Base-by-base conservation (phyloP, 1,139 yeast genomes). In the Suhomyces panamericanus region DNA sequence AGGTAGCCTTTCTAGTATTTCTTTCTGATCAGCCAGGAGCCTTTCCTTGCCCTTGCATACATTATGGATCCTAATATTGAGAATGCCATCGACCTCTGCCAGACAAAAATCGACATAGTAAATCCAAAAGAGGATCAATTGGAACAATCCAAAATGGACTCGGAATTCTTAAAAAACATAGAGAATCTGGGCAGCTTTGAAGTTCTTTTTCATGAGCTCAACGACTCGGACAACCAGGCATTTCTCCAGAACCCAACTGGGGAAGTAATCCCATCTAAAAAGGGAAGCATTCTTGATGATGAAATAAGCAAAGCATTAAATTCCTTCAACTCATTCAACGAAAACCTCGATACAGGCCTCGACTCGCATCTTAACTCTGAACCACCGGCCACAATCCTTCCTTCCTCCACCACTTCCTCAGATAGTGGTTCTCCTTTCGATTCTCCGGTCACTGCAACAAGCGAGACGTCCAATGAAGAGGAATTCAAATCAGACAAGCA, bases 241-340 rank as follows among this genome's bases (percentile, higher is more conserved):
- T 12, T 26, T 7, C 24, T 20, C 24, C 24, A 20, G 29, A 26
- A 10, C 29, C 29, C 29, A 6, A 20, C 2, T 20, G 24, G 24
- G 24, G 24, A 20, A 20, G 24, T 5, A 4, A 20, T 8, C 6
- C 24, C 4, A 20, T 5, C 29, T 4, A 26, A 26, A 20, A 35
- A 32, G 5, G 30, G 37, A n/a, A 26, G 20, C 7, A 26, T 32
- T 27, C 50, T 58, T 26, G 57, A 60, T 31, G 61, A 53, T 27
- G 64, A 61, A 42, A 56, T 63, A 39, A 52, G 54, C 43, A 43
- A 52, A 16, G 66, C 61, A 9, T 48, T 62, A 32, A 28, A 48
- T 38, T 47, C 62, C 4, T 52, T 60, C 37, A 53, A 52, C 42
- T 58, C 57, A 32, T 57, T 51, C 36, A 52, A 56, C 38, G 47